Percentiles rank a stretch among this genome's conserved stretches.
phyloP scores from a whole-genome alignment of 371 early-diverging fungal genomes.

The Circinella minor region DNA sequence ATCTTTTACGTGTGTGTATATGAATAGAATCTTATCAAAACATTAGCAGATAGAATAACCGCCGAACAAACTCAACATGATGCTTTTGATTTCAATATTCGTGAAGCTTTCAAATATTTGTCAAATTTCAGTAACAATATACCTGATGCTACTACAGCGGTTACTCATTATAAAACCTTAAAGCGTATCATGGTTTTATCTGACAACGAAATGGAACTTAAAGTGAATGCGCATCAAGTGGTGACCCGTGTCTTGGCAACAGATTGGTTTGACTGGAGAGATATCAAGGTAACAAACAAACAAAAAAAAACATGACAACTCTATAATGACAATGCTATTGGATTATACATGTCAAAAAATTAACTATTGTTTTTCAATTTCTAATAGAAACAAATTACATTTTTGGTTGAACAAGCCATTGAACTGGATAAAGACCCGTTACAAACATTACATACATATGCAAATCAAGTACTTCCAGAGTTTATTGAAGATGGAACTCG shows the following conservation, averaged over 20 bases:
- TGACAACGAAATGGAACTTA: conserved; percentile 12
- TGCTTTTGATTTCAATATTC: conserved; percentile 16
- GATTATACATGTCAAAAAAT: no score
- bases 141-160: conserved; percentile 38
- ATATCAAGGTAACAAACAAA: conserved; percentile 32
- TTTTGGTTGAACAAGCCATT: conserved; percentile 52
- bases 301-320: no score
- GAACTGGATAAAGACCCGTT: conserved; percentile 44
- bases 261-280: conserved; percentile 48
- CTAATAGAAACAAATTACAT: conserved; percentile 39
- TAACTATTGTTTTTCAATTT: no score
- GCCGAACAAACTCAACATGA: conserved; percentile 17
- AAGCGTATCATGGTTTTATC: conserved; percentile 33
- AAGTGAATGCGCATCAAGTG: conserved; percentile 23
- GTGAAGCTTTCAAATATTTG: conserved; percentile 44
- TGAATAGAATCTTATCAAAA: conserved; percentile 20
- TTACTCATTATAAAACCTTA: conserved; percentile 34
- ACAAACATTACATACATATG: conserved; percentile 48
- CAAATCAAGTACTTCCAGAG: conserved; percentile 44
- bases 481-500: conserved; percentile 40
- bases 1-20: no score
- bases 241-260: conserved; percentile 30
- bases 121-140: conserved; percentile 33
- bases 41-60: conserved; percentile 25
- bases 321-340: no score